A percentile compares a stretch with the other conserved stretches of the same genome.
These are phyloP conservation scores for Salix purpurea DNA, from an alignment of 345 rosid genomes.

Conservation along the genomic window DNA sequence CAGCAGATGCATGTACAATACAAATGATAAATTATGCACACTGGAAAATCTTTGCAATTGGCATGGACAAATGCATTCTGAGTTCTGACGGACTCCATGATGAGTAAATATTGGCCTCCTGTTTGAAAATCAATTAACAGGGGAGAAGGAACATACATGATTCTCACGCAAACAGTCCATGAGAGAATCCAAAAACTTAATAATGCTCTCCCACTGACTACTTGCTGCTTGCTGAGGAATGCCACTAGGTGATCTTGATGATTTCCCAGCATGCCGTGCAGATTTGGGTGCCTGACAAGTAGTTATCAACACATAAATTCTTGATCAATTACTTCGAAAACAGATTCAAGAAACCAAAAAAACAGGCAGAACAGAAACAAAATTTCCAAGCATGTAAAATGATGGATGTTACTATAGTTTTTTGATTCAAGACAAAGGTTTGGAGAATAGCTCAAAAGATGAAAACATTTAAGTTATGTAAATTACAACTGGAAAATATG, in stretches of 20 bases:
- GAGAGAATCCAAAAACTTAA: conserved; percentile 86
- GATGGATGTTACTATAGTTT: neutral
- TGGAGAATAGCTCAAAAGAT: no score
- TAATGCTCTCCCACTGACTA: conserved; percentile 90
- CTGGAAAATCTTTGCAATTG: neutral
- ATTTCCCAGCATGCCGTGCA: conserved; percentile 65
- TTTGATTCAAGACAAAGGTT: neutral
- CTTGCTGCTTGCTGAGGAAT: conserved; percentile 49
- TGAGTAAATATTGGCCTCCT: neutral
- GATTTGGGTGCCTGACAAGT: conserved; percentile 73
- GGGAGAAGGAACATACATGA: conserved; percentile 51
- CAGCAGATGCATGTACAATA: no score
- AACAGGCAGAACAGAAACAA: neutral
- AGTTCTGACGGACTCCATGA: no score
- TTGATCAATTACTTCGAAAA: neutral
- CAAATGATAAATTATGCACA: no score
- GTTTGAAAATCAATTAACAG: neutral
- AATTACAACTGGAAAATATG: neutral
- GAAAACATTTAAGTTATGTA: no score
- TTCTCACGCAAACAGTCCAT: conserved; percentile 68
- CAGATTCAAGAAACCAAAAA: conserved; percentile 1
- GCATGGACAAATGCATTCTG: neutral
- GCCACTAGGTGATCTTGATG: conserved; percentile 73
- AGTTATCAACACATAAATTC: neutral
- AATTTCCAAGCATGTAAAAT: neutral